A percentile compares a stretch with the other conserved stretches of the same genome.
Conservation (phyloP, 2,329 filamentous ascomycete species). For the Bipolaris sorokiniana region DNA sequence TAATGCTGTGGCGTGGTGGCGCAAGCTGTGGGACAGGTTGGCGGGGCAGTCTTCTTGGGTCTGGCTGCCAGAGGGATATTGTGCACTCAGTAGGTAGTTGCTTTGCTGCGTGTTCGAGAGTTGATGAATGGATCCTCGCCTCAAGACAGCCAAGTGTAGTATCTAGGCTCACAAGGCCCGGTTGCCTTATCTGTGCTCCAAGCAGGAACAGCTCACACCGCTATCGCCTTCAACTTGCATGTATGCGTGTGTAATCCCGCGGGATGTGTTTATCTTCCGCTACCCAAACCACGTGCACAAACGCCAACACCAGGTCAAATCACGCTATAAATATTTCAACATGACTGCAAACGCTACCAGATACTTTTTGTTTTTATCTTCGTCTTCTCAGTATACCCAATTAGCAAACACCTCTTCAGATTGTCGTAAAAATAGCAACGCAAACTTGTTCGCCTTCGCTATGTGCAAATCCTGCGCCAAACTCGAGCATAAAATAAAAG, state of each 20-base stretch:
- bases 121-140: slow-evolving; percentile 7
- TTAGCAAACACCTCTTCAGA: slow-evolving; percentile 6
- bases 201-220: slow-evolving; percentile 25
- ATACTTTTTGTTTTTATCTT: neutral
- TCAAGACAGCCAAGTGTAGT: slow-evolving; percentile 16
- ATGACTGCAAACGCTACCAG: neutral
- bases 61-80: slow-evolving; percentile 4
- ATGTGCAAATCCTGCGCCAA: slow-evolving; percentile 17
- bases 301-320: neutral
- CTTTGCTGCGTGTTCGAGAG: slow-evolving; percentile 1
- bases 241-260: slow-evolving; percentile 9
- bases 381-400: neutral
- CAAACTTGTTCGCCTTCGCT: slow-evolving; percentile 7
- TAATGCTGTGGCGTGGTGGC: neutral
- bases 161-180: slow-evolving; percentile 16
- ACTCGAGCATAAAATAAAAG: slow-evolving; percentile 31
- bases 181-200: slow-evolving; percentile 24
- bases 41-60: slow-evolving; percentile 21
- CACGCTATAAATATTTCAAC: neutral
- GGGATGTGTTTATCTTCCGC: slow-evolving; percentile 7
- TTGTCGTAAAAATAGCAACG: slow-evolving; percentile 7
- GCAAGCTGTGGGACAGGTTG: slow-evolving; percentile 11
- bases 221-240: slow-evolving; percentile 27
- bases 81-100: slow-evolving; percentile 4
- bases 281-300: slow-evolving; percentile 21